A percentile compares a stretch with the other conserved stretches of the same genome.
These are phyloP conservation scores for Chytriomyces sp. DNA, from an alignment of 192 early-diverging fungal species.

Conservation along the genomic window DNA sequence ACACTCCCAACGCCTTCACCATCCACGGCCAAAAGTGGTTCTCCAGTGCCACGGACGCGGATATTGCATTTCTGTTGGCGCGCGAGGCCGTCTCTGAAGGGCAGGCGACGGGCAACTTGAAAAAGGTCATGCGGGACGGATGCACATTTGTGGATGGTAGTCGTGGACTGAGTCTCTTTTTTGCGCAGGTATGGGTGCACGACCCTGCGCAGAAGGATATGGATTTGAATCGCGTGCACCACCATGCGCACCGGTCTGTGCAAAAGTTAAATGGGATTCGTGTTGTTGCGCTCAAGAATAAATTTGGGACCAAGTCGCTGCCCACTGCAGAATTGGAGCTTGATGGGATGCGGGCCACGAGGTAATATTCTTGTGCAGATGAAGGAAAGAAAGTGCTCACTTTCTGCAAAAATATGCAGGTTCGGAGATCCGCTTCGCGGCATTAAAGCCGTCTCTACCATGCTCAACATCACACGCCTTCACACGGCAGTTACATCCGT, in stretches of 20 bases:
- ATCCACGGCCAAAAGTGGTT: constrained; percentile 77
- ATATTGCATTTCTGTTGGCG: constrained; percentile 70
- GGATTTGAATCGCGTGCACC: not conserved
- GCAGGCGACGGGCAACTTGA: not conserved
- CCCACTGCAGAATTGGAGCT: constrained; percentile 75
- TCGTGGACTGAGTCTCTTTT: constrained; percentile 63
- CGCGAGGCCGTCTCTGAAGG: constrained; percentile 52
- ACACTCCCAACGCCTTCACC: constrained; percentile 6
- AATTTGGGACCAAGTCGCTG: constrained; percentile 64
- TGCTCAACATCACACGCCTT: constrained; percentile 73
- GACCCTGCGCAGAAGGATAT: not conserved
- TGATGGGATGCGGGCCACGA: constrained; percentile 43
- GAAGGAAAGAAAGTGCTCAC: constrained; percentile 4
- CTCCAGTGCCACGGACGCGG: constrained; percentile 68
- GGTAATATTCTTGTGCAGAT: constrained; percentile 19
- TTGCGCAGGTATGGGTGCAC: constrained; percentile 42
- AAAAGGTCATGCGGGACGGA: not conserved
- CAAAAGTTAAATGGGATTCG: constrained; percentile 15
- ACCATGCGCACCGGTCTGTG: constrained; percentile 8
- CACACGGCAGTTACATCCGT: constrained; percentile 55
- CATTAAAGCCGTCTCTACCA: constrained; percentile 62
- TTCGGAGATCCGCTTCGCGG: constrained; percentile 57
- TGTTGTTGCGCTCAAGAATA: constrained; percentile 73
- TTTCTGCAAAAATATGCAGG: too few relatives aligned
- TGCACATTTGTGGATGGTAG: constrained; percentile 37